Percentiles rank a stretch among this genome's conserved stretches.
Conservation (phyloP, 2,329 filamentous ascomycete species). For the Trichoderma sp. region DNA sequence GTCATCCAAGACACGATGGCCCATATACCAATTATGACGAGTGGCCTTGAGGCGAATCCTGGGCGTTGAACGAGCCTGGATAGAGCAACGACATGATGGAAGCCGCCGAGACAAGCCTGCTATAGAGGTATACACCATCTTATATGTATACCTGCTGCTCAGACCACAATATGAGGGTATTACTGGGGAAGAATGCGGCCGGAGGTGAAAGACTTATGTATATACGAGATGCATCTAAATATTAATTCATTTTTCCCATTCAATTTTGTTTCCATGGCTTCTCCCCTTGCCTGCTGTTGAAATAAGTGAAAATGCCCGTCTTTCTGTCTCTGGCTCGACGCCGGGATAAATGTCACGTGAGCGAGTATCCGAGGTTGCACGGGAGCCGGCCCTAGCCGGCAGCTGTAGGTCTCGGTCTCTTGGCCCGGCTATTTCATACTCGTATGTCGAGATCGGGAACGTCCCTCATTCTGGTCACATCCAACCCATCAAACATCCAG, state of each 20-base stretch:
- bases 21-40: conserved; percentile 7
- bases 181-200: neutral
- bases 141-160: neutral
- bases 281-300: neutral
- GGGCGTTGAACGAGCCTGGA: neutral
- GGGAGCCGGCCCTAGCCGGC: conserved; percentile 47
- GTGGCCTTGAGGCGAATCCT: neutral
- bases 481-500: conserved; percentile 31
- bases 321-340: neutral
- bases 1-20: neutral
- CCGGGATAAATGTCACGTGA: conserved; percentile 38
- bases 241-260: neutral
- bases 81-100: neutral
- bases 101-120: neutral
- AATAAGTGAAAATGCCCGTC: neutral
- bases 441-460: neutral
- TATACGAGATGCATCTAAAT: neutral
- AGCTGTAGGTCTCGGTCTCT: conserved; percentile 25
- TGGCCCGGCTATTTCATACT: conserved; percentile 7
- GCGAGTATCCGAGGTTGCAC: conserved; percentile 41
- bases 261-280: neutral
- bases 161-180: neutral
- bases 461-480: conserved; percentile 27
- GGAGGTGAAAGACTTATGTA: conserved; percentile 28
- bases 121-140: neutral